Conservation (phyloP, 1,284 basidiomycete genomes). For the Ceratobasidium sp. region DNA sequence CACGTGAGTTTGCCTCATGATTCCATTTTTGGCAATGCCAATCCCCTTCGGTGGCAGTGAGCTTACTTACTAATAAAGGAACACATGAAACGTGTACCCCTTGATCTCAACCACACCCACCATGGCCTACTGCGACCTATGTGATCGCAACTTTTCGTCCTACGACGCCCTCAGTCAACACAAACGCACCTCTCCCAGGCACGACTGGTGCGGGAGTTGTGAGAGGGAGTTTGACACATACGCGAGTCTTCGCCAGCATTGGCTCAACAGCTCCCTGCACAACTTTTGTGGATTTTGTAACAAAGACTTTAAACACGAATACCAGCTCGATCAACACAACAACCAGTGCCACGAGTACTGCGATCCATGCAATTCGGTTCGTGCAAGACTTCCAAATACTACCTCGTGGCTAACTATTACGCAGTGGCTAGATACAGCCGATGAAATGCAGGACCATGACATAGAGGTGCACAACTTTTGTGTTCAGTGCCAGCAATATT, state of each 20-base stretch:
- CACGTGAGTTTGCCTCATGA: no score
- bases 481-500: constrained; percentile 13
- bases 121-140: constrained; percentile 56
- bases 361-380: constrained; percentile 2
- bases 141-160: constrained; percentile 53
- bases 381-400: neutral
- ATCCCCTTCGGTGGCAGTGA: no score
- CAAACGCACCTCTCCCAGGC: constrained; percentile 41
- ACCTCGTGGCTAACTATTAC: neutral
- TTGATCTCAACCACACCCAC: no score
- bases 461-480: constrained; percentile 28
- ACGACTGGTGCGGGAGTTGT: constrained; percentile 57
- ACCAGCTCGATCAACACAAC: constrained; percentile 41
- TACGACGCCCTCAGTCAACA: constrained; percentile 50
- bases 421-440: constrained; percentile 14
- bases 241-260: constrained; percentile 39
- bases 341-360: constrained; percentile 27
- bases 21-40: no score
- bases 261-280: constrained; percentile 54
- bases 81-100: no score
- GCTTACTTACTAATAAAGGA: no score
- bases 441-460: constrained; percentile 10
- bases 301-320: constrained; percentile 53
- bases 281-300: constrained; percentile 62
- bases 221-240: constrained; percentile 55